A percentile compares a stretch with the other conserved stretches of the same genome.
Evolutionary conservation across 106 monocot genomes (phyloP).

Genomic region (Amphibolis antarctica): DNA sequence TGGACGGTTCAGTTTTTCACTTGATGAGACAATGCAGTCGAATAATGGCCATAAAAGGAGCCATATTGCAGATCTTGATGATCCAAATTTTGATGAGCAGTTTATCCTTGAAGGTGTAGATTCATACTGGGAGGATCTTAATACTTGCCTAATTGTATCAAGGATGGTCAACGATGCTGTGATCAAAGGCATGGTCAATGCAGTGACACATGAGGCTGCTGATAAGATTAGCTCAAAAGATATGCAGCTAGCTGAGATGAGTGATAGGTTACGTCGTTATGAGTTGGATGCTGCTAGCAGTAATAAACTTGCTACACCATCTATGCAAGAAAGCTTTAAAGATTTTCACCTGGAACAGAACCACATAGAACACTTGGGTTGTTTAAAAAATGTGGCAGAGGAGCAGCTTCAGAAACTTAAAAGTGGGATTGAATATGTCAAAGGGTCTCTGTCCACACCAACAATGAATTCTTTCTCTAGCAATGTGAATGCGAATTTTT

Average conservation of each 20-base stretch:
- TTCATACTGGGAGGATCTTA: conserved; percentile 67
- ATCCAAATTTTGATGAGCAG: conserved; percentile 47
- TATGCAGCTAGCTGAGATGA: conserved; percentile 29
- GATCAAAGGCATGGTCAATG: conserved; percentile 55
- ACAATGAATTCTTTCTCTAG: not conserved
- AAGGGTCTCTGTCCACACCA: not conserved
- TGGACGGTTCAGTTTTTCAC: conserved; percentile 5
- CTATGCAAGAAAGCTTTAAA: not conserved
- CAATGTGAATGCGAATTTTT: not conserved
- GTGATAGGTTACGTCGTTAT: conserved; percentile 24
- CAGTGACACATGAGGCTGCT: conserved; percentile 49
- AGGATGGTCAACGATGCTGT: conserved; percentile 68
- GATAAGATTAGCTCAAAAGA: conserved; percentile 56
- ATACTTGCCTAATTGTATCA: conserved; percentile 45
- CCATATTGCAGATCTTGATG: conserved; percentile 22
- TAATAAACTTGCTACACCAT: not conserved
- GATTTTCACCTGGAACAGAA: conserved; percentile 2
- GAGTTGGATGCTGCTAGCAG: conserved; percentile 4
- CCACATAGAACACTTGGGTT: conserved; percentile 16
- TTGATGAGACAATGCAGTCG: not conserved
- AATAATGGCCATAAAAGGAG: conserved; percentile 23
- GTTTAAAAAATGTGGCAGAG: conserved; percentile 31
- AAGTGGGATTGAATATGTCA: conserved; percentile 21
- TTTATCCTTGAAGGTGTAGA: conserved; percentile 63
- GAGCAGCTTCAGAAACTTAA: conserved; percentile 51